These are phyloP conservation scores for Mortierella sp. DNA, from an alignment of 371 early-diverging fungal species.

Conservation along the genomic window DNA sequence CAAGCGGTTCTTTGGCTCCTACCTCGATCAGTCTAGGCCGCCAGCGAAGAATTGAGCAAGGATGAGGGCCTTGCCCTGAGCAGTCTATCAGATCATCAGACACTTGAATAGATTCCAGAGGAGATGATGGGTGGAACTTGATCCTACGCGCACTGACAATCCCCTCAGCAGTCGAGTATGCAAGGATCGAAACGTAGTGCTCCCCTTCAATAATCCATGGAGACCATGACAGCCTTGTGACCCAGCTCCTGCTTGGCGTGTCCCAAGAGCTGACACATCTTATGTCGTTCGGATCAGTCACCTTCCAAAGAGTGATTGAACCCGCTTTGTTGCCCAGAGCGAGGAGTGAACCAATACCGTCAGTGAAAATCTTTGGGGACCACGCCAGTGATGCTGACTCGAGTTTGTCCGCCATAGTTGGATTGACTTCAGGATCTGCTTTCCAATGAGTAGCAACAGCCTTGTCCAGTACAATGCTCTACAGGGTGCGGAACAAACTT, in stretches of 20 bases:
- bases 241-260: conserved; percentile 24
- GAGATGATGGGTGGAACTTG: conserved; percentile 14
- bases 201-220: conserved; percentile 32
- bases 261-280: conserved; percentile 27
- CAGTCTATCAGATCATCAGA: conserved; percentile 16
- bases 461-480: conserved; percentile 27
- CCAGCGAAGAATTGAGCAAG: conserved; percentile 37
- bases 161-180: conserved; percentile 31
- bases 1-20: background rate
- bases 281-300: conserved; percentile 16
- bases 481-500: background rate
- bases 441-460: conserved; percentile 24
- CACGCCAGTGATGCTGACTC: conserved; percentile 43
- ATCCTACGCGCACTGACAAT: conserved; percentile 17
- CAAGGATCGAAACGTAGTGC: conserved; percentile 21
- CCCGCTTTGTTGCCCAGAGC: conserved; percentile 46
- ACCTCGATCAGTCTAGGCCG: conserved; percentile 16
- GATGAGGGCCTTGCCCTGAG: conserved; percentile 15
- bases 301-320: conserved; percentile 38
- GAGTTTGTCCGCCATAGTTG: conserved; percentile 25
- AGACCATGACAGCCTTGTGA: conserved; percentile 36
- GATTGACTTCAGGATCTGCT: conserved; percentile 10
- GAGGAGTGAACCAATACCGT: conserved; percentile 33
- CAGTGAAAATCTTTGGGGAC: conserved; percentile 39
- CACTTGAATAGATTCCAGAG: conserved; percentile 22